Conservation (phyloP, 2,329 filamentous ascomycete genomes). For the Fonsecaea nubica region DNA sequence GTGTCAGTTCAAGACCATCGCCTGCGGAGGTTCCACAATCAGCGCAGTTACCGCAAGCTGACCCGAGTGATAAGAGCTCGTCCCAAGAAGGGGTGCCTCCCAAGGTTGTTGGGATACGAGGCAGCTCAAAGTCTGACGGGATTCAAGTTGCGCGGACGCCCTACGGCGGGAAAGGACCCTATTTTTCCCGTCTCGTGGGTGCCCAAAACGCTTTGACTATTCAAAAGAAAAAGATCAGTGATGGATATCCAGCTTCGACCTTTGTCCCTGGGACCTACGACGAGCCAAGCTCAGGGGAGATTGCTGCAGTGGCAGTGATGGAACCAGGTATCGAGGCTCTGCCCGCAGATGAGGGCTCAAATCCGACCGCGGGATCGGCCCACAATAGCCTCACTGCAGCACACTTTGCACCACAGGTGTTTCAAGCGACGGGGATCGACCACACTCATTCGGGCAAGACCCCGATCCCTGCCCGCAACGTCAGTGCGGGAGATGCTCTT, state of each 20-base stretch:
- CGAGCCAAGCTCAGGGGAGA: neutral
- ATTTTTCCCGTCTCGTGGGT: neutral
- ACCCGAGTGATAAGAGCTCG: neutral
- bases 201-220: neutral
- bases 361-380: neutral
- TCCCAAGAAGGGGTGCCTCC: neutral
- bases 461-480: neutral
- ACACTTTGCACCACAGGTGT: neutral
- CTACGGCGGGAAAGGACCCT: conserved; percentile 11
- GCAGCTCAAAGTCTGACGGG: neutral
- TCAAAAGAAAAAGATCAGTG: neutral
- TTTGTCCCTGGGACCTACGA: conserved; percentile 11
- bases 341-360: neutral
- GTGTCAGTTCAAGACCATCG: neutral
- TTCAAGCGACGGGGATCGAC: neutral
- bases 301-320: neutral
- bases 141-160: conserved; percentile 27
- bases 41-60: neutral
- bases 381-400: neutral
- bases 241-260: conserved; percentile 3
- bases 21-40: neutral
- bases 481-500: neutral
- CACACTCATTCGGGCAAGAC: neutral
- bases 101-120: neutral
- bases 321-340: neutral